Evolutionary conservation across 176 grass and related monocot genomes (phyloP).

Genomic region (Elaeis guineensis): DNA sequence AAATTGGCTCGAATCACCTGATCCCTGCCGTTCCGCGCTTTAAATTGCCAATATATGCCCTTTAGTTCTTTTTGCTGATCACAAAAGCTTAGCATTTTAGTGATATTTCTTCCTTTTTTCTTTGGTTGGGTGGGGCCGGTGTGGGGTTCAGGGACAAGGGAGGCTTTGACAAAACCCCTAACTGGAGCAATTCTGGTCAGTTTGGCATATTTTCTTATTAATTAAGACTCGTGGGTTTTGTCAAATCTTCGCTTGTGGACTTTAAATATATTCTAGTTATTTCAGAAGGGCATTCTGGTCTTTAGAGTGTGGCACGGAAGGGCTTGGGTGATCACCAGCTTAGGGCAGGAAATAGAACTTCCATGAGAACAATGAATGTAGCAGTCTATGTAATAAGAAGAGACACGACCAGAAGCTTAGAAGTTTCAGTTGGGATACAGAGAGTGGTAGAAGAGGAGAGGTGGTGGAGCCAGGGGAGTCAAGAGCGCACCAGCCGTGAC

Average conservation of each 20-base stretch:
- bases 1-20: no score
- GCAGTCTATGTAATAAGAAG: not conserved
- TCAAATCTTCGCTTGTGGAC: constrained; percentile 76
- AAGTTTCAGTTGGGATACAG: no score
- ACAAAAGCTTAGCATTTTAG: no score
- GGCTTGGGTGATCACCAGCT: not conserved
- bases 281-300: constrained; percentile 23
- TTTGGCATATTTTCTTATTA: not conserved
- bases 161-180: no score
- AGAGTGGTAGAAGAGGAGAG: no score
- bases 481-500: constrained; percentile 99
- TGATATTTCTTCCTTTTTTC: no score
- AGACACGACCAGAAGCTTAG: constrained; percentile 12
- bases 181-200: constrained; percentile 37
- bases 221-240: constrained; percentile 30
- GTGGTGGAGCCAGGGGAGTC: constrained; percentile 76
- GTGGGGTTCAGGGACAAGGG: no score
- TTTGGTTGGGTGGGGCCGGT: no score
- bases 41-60: no score
- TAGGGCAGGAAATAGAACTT: not conserved
- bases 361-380: not conserved
- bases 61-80: no score
- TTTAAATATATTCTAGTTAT: not conserved
- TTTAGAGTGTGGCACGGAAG: no score
- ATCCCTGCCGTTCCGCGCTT: no score